Base-by-base conservation (phyloP, 2,329 filamentous ascomycete genomes). In the Aspergillus proliferans region DNA sequence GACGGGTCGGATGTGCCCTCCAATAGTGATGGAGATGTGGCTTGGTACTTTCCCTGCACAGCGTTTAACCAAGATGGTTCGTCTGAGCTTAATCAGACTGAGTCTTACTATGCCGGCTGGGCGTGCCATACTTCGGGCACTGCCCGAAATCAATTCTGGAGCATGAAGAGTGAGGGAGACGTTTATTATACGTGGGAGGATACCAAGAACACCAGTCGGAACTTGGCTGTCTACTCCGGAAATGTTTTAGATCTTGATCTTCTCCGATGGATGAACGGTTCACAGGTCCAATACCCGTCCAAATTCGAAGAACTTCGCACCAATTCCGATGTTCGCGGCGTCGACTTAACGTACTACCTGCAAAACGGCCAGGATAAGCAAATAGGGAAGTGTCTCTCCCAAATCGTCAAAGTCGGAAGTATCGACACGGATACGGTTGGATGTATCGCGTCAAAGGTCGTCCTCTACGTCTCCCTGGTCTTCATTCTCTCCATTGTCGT, bases 121-220 rank as follows among this genome's bases (percentile, higher is more conserved):
- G 79, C 81, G 38, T 98, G 93, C 67, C 93, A 98, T 66, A 97
- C 93, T 1, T 85, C 84, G 1, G 71, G 74, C 6, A 69, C 70
- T 1, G 81, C 84, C 15, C 84, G 93, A 53, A 75, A 84, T 47
- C 73, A 82, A 0, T 96, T 95, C 65, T 97, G 97, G 66, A 69
- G 76, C 3, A 76, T 97, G 24, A 65, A 67, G 1, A 80, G 80
- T 45, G 76, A 84, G 3, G 93, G 91, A 2, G 90, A 96, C 58
- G 92, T 98, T 14, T 98, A 92, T 71, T 98, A 89, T 66, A 94
- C 86, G 2, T 98, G 93, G 93, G 83, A 92, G 21, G 93, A 98
- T 61, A 82, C 97, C 58, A 88, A 83, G 65, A 98, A 98, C 70
- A 81, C 72, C 53, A 88, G 86, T 28, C 87, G 93, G 50, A 97